These are phyloP conservation scores for Endothia cerciana DNA, from an alignment of 2,329 filamentous ascomycete genomes.

Conservation along the genomic window DNA sequence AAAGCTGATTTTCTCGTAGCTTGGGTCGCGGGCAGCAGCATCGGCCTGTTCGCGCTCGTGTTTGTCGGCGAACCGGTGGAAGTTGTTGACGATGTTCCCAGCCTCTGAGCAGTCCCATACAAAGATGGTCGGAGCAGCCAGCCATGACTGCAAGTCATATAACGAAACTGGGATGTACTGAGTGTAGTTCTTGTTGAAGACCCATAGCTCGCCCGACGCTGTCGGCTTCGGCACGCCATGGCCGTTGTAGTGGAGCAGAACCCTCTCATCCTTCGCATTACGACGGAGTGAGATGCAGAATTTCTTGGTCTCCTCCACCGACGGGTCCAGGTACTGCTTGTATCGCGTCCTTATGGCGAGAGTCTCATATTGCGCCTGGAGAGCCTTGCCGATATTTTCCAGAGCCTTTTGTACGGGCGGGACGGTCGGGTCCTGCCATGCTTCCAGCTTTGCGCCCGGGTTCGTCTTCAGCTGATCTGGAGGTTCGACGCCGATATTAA, in stretches of 20 bases:
- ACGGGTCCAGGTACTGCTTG: conserved; percentile 95
- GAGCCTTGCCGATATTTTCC: conserved; percentile 91
- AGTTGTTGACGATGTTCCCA: conserved; percentile 93
- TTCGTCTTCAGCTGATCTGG: conserved; percentile 96
- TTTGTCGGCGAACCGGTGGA: conserved; percentile 91
- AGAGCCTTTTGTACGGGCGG: conserved; percentile 82
- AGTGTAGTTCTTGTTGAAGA: conserved; percentile 98
- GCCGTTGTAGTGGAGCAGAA: conserved; percentile 98
- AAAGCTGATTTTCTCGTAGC: conserved; percentile 76
- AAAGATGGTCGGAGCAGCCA: conserved; percentile 92
- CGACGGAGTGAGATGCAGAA: conserved; percentile 88
- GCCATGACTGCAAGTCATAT: conserved; percentile 93
- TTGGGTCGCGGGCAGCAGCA: conserved; percentile 74
- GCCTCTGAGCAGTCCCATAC: conserved; percentile 98
- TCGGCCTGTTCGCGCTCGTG: conserved; percentile 89
- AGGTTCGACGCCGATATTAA: conserved; percentile 97
- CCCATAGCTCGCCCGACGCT: conserved; percentile 96
- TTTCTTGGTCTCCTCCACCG: conserved; percentile 95
- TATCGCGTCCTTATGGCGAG: conserved; percentile 94
- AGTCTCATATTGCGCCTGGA: conserved; percentile 97
- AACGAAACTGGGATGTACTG: conserved; percentile 97
- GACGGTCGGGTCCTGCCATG: conserved; percentile 91
- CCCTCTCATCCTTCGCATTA: conserved; percentile 93
- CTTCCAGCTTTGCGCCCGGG: conserved; percentile 90
- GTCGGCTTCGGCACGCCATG: conserved; percentile 97